Evolutionary conservation across 1,139 yeast species (phyloP).

Genomic region (Debaryomyces nepalensis): DNA sequence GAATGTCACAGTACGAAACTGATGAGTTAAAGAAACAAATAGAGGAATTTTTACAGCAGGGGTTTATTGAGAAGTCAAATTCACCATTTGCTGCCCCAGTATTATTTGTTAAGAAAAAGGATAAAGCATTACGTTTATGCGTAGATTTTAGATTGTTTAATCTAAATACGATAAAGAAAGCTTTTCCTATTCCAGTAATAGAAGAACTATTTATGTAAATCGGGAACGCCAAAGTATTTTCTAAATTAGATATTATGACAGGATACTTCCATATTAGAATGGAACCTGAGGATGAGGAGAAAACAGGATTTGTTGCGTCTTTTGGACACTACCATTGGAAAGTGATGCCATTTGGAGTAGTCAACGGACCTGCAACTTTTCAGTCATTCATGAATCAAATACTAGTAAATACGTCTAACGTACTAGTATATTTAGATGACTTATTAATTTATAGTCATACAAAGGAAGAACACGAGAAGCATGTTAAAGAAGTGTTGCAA

Average conservation of each 20-base stretch:
- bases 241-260: conserved; percentile 21
- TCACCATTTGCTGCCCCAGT: conserved; percentile 8
- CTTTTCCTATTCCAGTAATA: conserved; percentile 4
- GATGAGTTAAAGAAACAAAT: conserved; percentile 7
- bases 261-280: conserved; percentile 22
- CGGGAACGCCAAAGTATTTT: conserved; percentile 16
- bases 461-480: conserved; percentile 20
- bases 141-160: conserved; percentile 4
- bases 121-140: conserved; percentile 2
- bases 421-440: conserved; percentile 28
- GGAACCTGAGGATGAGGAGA: conserved; percentile 15
- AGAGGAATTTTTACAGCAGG: background rate
- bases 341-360: conserved; percentile 25
- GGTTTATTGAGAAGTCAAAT: conserved; percentile 1
- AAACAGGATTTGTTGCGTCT: conserved; percentile 21
- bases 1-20: background rate
- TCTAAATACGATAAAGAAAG: conserved; percentile 3
- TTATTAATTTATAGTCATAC: conserved; percentile 23
- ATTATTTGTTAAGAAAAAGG: conserved; percentile 3
- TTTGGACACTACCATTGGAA: conserved; percentile 22
- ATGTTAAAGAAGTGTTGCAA: conserved; percentile 16
- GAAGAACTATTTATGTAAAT: conserved; percentile 20
- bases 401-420: conserved; percentile 19
- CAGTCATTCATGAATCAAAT: conserved; percentile 20
- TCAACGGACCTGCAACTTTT: conserved; percentile 19